phyloP scores from a whole-genome alignment of 1,284 basidiomycete genomes.

The Trametes versicolor region DNA sequence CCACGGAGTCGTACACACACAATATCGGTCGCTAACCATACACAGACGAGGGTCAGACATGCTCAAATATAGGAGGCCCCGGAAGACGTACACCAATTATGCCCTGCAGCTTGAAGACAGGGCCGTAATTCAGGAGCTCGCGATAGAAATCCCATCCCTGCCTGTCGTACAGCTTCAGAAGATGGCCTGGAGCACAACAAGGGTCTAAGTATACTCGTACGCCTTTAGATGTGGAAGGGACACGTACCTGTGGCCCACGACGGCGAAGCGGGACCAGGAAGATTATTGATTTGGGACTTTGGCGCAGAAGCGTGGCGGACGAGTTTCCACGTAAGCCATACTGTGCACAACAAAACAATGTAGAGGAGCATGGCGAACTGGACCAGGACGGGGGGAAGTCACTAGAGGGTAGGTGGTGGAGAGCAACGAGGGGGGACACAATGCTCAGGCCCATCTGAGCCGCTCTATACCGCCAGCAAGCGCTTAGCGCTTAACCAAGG shows the following conservation, averaged over 20 bases:
- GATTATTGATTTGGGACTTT: not conserved
- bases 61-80: too few species aligned
- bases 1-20: too few species aligned
- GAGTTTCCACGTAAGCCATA: not conserved
- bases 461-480: too few species aligned
- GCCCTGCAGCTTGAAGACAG: not conserved
- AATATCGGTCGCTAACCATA: too few species aligned
- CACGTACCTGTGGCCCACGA: slow-evolving; percentile 46
- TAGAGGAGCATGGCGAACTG: not conserved
- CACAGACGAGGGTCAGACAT: too few species aligned
- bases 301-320: not conserved
- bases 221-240: not conserved
- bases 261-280: not conserved
- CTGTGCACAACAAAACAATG: not conserved
- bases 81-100: too few species aligned
- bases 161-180: not conserved
- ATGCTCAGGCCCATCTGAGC: too few species aligned
- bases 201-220: not conserved
- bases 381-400: too few species aligned
- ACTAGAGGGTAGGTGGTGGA: too few species aligned
- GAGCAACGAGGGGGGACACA: too few species aligned
- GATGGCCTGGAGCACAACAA: not conserved
- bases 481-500: not conserved
- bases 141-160: not conserved
- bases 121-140: not conserved